Conservation (phyloP, 768 basidiomycete species). For the Amanita muscaria region DNA sequence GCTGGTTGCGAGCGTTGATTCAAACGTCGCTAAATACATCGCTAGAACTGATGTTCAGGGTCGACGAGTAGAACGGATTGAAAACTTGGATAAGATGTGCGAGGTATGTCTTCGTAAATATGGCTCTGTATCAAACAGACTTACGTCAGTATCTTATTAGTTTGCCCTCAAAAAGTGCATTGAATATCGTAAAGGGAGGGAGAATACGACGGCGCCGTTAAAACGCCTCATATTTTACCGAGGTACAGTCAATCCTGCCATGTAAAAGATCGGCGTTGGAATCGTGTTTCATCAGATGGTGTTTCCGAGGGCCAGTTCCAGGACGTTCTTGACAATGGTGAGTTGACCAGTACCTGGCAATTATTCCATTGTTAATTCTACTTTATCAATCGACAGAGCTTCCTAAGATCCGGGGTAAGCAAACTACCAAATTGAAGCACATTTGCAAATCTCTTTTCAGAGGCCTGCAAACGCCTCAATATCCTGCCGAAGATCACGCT, state of each 20-base stretch:
- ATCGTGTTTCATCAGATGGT: conserved; percentile 31
- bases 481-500: conserved; percentile 65
- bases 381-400: conserved; percentile 36
- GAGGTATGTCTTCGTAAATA: conserved; percentile 27
- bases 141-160: conserved; percentile 22
- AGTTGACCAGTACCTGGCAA: conserved; percentile 7
- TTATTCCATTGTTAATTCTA: not conserved
- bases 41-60: conserved; percentile 47
- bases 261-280: conserved; percentile 10
- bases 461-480: conserved; percentile 48
- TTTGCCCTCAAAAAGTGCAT: conserved; percentile 45
- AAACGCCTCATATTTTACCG: conserved; percentile 66
- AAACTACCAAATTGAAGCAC: not conserved
- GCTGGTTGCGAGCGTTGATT: conserved; percentile 69
- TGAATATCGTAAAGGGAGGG: conserved; percentile 37
- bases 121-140: not conserved
- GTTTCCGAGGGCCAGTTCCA: conserved; percentile 43
- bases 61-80: conserved; percentile 61
- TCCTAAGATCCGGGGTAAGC: conserved; percentile 45
- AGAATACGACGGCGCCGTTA: conserved; percentile 37
- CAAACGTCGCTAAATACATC: conserved; percentile 57
- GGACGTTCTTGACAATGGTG: conserved; percentile 48
- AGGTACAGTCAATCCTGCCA: too few species aligned
- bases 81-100: conserved; percentile 55
- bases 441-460: conserved; percentile 25